A percentile compares a stretch with the other conserved stretches of the same genome.
Evolutionary conservation across 139 green algal genomes (phyloP).

Genomic region (Chlamydomonas incerta): DNA sequence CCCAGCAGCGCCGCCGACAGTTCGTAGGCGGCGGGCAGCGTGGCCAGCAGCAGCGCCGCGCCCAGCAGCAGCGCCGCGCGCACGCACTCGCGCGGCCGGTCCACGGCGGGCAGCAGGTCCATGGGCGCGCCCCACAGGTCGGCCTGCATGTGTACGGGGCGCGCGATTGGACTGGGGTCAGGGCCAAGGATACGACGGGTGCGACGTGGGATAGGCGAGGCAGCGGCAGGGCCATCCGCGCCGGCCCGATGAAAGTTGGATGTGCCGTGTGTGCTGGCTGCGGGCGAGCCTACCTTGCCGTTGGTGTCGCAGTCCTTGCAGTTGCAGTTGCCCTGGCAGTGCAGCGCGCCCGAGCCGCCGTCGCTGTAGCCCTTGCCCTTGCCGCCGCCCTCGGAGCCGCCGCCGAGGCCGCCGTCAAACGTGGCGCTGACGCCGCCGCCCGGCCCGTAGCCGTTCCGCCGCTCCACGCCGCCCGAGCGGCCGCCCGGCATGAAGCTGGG

Average conservation of each 20-base stretch:
- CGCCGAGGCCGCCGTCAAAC: not conserved
- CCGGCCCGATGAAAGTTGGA: no score
- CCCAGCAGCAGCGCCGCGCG: slow-evolving; percentile 29
- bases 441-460: slow-evolving; percentile 4
- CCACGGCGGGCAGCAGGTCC: slow-evolving; percentile 7
- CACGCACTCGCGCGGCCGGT: slow-evolving; percentile 14
- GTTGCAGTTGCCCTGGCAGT: slow-evolving; percentile 28
- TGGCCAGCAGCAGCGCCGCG: slow-evolving; percentile 3
- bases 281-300: slow-evolving; percentile 18
- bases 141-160: not conserved
- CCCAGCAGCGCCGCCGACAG: slow-evolving; percentile 20
- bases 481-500: not conserved
- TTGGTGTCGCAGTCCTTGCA: slow-evolving; percentile 27
- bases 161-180: not conserved
- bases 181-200: no score
- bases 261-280: no score
- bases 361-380: not conserved
- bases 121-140: not conserved
- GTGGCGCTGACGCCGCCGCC: not conserved
- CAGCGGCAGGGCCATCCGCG: no score
- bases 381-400: not conserved
- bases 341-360: not conserved
- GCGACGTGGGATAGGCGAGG: no score
- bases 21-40: slow-evolving; percentile 1
- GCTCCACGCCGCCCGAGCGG: slow-evolving; percentile 6